Percentiles rank a stretch among this genome's conserved stretches.
These are phyloP conservation scores for Cajanus cajan DNA, from an alignment of 306 rosid genomes.

Conservation along the genomic window DNA sequence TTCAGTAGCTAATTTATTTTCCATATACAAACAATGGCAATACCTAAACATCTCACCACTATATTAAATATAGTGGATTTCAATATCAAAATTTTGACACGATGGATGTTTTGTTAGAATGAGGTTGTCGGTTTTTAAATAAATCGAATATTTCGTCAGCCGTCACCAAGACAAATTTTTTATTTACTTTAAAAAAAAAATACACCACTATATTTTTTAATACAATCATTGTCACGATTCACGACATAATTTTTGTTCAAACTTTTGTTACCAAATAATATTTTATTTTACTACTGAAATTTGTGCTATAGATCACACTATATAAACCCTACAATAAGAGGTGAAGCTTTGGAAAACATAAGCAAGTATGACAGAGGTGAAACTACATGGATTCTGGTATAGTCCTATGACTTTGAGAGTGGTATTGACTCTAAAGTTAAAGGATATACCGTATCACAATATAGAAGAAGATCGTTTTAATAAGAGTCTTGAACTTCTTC, in stretches of 20 bases:
- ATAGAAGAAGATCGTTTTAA: constrained; percentile 52
- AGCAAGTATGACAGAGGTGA: constrained; percentile 29
- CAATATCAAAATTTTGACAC: too few relatives aligned
- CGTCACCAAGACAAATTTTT: too few relatives aligned
- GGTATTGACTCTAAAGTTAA: constrained; percentile 51
- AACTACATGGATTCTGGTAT: constrained; percentile 52
- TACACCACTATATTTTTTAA: not conserved
- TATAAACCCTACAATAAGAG: not conserved
- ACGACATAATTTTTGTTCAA: not conserved
- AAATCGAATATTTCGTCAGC: too few relatives aligned
- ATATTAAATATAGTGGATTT: too few relatives aligned
- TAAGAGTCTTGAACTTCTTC: constrained; percentile 46
- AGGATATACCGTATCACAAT: constrained; percentile 50
- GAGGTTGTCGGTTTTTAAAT: too few relatives aligned
- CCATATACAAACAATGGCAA: too few relatives aligned
- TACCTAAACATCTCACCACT: too few relatives aligned
- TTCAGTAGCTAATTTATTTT: too few relatives aligned
- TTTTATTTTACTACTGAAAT: not conserved
- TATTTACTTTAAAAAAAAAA: too few relatives aligned
- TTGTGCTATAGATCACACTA: not conserved
- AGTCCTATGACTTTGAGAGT: constrained; percentile 52
- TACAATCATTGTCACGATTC: not conserved
- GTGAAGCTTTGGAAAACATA: not conserved
- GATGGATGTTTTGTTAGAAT: too few relatives aligned
- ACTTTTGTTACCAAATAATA: not conserved